Conservation (phyloP, 225 moss, liverwort and hornwort species). For the Pleurozium schreberi region DNA sequence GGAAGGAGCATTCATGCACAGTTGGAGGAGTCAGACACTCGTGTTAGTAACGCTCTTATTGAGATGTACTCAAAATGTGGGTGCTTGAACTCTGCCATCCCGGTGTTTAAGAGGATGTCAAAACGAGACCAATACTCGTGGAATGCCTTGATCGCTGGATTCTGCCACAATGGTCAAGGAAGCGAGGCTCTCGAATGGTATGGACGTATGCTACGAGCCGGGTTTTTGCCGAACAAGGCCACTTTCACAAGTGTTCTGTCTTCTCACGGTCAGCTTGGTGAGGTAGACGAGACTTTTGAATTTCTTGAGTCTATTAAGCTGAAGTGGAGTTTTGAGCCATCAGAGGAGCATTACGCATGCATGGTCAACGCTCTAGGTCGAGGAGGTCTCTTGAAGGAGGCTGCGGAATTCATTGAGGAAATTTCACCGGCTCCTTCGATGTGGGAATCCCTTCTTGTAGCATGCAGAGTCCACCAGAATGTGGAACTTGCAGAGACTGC, state of each 20-base stretch:
- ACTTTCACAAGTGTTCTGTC: constrained; percentile 25
- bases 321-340: constrained; percentile 11
- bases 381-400: constrained; percentile 43
- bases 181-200: constrained; percentile 11
- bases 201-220: constrained; percentile 11
- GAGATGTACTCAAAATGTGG: constrained; percentile 54
- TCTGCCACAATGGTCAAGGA: constrained; percentile 11
- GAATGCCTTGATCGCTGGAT: constrained; percentile 35
- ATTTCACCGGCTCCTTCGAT: constrained; percentile 13
- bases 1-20: constrained; percentile 26
- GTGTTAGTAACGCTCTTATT: constrained; percentile 36
- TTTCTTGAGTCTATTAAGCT: constrained; percentile 32
- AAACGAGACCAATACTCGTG: constrained; percentile 26
- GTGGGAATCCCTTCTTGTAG: constrained; percentile 45
- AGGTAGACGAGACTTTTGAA: constrained; percentile 24
- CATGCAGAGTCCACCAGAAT: constrained; percentile 36
- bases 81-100: constrained; percentile 4
- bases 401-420: constrained; percentile 32
- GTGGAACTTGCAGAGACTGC: constrained; percentile 39
- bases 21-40: constrained; percentile 9
- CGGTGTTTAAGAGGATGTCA: constrained; percentile 34
- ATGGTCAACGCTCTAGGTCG: constrained; percentile 50
- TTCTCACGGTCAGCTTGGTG: constrained; percentile 23
- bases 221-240: constrained; percentile 1
- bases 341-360: constrained; percentile 42